A percentile compares a stretch with the other conserved stretches of the same genome.
These are phyloP conservation scores for Neocucurbitaria cava DNA, from an alignment of 2,329 filamentous ascomycete genomes.

Conservation along the genomic window DNA sequence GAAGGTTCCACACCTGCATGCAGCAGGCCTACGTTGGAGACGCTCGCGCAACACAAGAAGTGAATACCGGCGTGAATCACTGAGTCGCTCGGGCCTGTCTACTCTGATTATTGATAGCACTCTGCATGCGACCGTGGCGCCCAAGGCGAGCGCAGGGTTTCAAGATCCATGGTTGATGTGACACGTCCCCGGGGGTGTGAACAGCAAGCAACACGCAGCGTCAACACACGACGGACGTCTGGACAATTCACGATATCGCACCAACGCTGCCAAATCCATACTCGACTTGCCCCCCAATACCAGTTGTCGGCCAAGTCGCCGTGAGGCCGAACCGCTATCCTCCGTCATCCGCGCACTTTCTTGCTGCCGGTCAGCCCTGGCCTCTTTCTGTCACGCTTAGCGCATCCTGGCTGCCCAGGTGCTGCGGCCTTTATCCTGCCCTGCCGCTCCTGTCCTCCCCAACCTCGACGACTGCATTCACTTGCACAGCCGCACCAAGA, in stretches of 20 bases:
- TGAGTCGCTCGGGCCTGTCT: neutral
- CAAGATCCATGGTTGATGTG: neutral
- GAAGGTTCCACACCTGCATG: conserved; percentile 17
- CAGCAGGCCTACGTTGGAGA: neutral
- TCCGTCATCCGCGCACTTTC: neutral
- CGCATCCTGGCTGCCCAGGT: no score
- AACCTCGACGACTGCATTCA: neutral
- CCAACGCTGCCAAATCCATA: no score
- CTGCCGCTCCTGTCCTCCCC: neutral
- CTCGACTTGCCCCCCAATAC: neutral
- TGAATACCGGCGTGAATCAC: no score
- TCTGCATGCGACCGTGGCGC: neutral
- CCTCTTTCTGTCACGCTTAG: neutral
- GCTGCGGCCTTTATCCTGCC: conserved; percentile 12
- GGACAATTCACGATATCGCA: neutral
- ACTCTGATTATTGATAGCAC: neutral
- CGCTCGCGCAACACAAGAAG: neutral
- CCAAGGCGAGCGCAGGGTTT: neutral
- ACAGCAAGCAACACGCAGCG: neutral
- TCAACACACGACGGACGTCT: neutral
- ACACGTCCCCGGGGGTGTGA: neutral
- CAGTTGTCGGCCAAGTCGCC: neutral
- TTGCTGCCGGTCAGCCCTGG: conserved; percentile 10
- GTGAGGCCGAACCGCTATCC: neutral
- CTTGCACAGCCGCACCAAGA: conserved; percentile 6